Conservation (phyloP, 768 basidiomycete genomes). For the Mycena alexandri region DNA sequence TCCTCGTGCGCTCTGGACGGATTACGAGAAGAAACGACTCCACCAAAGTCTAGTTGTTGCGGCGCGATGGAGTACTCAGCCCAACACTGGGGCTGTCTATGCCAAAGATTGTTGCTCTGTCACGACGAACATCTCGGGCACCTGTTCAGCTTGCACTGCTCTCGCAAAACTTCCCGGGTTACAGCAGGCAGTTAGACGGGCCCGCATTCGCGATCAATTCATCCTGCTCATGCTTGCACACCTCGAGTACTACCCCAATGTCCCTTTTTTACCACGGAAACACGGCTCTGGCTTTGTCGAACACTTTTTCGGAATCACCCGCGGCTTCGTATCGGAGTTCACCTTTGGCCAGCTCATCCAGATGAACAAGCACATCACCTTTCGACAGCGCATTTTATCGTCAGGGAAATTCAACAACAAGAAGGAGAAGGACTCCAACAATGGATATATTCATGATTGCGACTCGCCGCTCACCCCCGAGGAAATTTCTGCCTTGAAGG, state of each 20-base stretch:
- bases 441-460: conserved; percentile 17
- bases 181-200: neutral
- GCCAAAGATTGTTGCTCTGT: neutral
- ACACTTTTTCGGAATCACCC: conserved; percentile 27
- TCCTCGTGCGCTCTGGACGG: neutral
- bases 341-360: conserved; percentile 26
- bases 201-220: conserved; percentile 27
- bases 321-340: conserved; percentile 15
- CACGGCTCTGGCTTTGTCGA: conserved; percentile 21
- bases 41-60: conserved; percentile 10
- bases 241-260: conserved; percentile 27
- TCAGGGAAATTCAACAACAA: conserved; percentile 23
- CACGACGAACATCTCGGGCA: neutral
- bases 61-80: neutral
- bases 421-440: conserved; percentile 25
- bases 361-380: conserved; percentile 31
- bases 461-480: conserved; percentile 5
- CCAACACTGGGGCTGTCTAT: conserved; percentile 6
- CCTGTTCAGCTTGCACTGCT: conserved; percentile 14
- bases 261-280: conserved; percentile 22
- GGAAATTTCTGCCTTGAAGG: conserved; percentile 15
- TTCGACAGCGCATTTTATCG: conserved; percentile 20
- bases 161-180: conserved; percentile 1
- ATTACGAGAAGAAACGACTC: conserved; percentile 14
- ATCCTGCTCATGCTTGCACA: conserved; percentile 27